phyloP scores from a whole-genome alignment of 306 rosid genomes.

The Lathyrus sativus region DNA sequence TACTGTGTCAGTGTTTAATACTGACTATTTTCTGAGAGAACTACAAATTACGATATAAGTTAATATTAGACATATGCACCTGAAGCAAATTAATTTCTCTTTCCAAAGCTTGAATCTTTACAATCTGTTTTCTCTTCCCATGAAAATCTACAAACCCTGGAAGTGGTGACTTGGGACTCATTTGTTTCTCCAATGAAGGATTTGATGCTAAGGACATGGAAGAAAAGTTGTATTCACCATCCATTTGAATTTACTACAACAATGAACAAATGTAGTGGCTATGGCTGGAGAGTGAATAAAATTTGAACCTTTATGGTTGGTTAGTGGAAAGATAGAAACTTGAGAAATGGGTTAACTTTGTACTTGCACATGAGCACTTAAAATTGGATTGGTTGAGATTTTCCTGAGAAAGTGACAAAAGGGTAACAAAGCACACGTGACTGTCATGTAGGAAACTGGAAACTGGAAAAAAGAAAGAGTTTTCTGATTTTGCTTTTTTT shows the following conservation, averaged over 20 bases:
- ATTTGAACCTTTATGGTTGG: conserved; percentile 13
- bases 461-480: conserved; percentile 24
- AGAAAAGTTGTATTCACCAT: conserved; percentile 22
- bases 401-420: conserved; percentile 3
- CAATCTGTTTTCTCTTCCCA: conserved; percentile 43
- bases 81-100: conserved; percentile 48
- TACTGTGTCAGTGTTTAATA: too few relatives aligned
- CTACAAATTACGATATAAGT: neutral
- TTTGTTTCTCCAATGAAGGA: conserved; percentile 26
- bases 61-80: conserved; percentile 30
- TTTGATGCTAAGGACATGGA: conserved; percentile 11
- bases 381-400: conserved; percentile 29
- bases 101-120: conserved; percentile 53
- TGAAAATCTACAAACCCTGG: conserved; percentile 44
- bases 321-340: conserved; percentile 31
- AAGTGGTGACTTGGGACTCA: conserved; percentile 46
- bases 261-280: neutral
- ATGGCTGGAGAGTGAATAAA: neutral
- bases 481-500: conserved; percentile 2
- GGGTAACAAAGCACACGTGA: conserved; percentile 41
- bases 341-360: conserved; percentile 18
- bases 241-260: conserved; percentile 28
- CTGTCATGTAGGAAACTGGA: conserved; percentile 31
- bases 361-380: neutral
- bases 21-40: too few relatives aligned